Base-by-base conservation (phyloP, 2,329 filamentous ascomycete species). In the Fusarium sp. region DNA sequence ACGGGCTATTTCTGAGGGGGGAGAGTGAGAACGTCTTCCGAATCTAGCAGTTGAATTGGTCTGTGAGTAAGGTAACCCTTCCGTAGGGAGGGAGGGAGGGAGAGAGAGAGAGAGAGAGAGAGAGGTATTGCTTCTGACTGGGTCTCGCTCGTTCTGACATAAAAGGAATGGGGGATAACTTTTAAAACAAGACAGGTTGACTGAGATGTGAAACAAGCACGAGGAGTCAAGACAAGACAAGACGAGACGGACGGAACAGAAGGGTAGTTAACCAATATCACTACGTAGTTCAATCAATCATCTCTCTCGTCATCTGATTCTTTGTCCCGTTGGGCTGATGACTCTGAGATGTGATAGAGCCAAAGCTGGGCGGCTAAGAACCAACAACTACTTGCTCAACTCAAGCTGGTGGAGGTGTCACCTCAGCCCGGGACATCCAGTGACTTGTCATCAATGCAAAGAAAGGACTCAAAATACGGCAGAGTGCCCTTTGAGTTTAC, bases 321-420 rank as follows among this genome's bases (percentile, higher is more conserved):
- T 68, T 48, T 44, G 51, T 76, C 45, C 57, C 51, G 62, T 68
- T 72, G 62, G 65, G 62, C 71, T 66, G 70, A 74, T 76, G 68
- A 65, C 66, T 63, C 41, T 52, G 52, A 59, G 14, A 75, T 77
- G 75, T 77, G 75, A 77, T 73, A 54, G 74, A 78, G 72, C 39
- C 56, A 67, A 36, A 50, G 61, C 65, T 72, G 75, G 75, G 75
- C 75, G 75, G 75, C 74, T 77, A 77, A 65, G 70, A 70, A 62
- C 41, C 50, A 34, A 68, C 65, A 72, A 47, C 51, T 47, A 74
- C 72, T 68, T 77, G 75, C 68, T 62, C 52, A 59, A 50, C 70
- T 59, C 47, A 59, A 52, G 67, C 55, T 67, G 73, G 69, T 63
- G 62, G 52, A 62, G 61, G 66, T 68, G 67, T 63, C 66, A 61